These are phyloP conservation scores for Mortierella sp. DNA, from an alignment of 371 early-diverging fungal genomes.

Conservation along the genomic window DNA sequence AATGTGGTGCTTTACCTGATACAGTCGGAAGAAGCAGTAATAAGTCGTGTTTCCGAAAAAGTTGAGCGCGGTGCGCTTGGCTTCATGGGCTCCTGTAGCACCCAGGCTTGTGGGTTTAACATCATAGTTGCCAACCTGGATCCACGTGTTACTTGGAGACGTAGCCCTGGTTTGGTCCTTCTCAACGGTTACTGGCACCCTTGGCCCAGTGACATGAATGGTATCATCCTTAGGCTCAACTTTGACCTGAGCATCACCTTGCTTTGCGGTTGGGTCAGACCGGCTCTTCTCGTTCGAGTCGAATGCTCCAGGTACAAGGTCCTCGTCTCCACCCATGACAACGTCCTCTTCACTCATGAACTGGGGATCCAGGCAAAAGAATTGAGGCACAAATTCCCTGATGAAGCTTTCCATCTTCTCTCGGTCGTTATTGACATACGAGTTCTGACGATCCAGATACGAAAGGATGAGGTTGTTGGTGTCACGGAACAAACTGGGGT, in stretches of 20 bases:
- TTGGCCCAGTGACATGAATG: slow-evolving; percentile 39
- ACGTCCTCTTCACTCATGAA: slow-evolving; percentile 56
- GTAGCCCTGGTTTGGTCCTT: slow-evolving; percentile 35
- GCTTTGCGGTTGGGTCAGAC: slow-evolving; percentile 43
- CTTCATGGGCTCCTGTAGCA: slow-evolving; percentile 20
- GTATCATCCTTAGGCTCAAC: slow-evolving; percentile 59
- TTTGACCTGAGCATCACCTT: slow-evolving; percentile 63
- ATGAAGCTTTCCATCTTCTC: slow-evolving; percentile 82
- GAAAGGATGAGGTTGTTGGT: slow-evolving; percentile 69
- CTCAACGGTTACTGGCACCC: slow-evolving; percentile 41
- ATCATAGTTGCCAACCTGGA: slow-evolving; percentile 49
- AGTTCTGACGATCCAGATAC: slow-evolving; percentile 62
- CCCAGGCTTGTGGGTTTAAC: slow-evolving; percentile 51
- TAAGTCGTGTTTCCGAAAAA: slow-evolving; percentile 79
- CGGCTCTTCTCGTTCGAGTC: slow-evolving; percentile 41
- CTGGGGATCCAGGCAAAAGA: slow-evolving; percentile 70
- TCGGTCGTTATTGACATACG: slow-evolving; percentile 70
- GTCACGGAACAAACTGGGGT: slow-evolving; percentile 71
- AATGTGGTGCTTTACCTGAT: slow-evolving; percentile 67
- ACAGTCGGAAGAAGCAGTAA: slow-evolving; percentile 90
- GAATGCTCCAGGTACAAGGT: slow-evolving; percentile 38
- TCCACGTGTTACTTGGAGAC: slow-evolving; percentile 51
- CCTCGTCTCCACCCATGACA: slow-evolving; percentile 51
- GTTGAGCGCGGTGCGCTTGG: slow-evolving; percentile 59
- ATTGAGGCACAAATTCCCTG: slow-evolving; percentile 74